Evolutionary conservation across 2,329 filamentous ascomycete genomes (phyloP).

Genomic region (Diaporthe sp.): DNA sequence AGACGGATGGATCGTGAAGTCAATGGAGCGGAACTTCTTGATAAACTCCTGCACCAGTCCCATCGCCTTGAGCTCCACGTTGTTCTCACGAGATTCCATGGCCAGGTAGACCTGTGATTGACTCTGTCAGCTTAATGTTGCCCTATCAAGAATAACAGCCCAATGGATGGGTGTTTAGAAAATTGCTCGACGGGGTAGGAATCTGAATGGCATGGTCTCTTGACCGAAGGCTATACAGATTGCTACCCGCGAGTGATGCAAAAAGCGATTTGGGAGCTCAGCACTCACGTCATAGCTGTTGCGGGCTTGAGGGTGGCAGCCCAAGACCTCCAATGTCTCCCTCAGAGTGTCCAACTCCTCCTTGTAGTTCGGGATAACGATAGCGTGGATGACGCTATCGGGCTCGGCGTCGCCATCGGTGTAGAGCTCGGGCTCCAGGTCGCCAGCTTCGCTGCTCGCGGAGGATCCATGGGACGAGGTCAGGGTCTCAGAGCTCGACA

Average conservation of each 20-base stretch:
- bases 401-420: conserved; percentile 57
- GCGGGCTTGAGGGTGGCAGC: conserved; percentile 73
- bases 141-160: conserved; percentile 39
- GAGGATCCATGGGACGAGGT: conserved; percentile 60
- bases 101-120: conserved; percentile 73
- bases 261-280: neutral
- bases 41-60: conserved; percentile 72
- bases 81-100: conserved; percentile 78
- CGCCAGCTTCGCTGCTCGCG: conserved; percentile 64
- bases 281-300: conserved; percentile 76
- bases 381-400: conserved; percentile 71
- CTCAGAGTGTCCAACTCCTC: conserved; percentile 77
- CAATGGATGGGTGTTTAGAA: neutral
- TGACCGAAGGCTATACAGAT: neutral
- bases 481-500: conserved; percentile 69
- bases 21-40: conserved; percentile 75
- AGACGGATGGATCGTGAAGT: conserved; percentile 75
- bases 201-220: neutral
- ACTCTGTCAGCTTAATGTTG: conserved; percentile 36
- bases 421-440: conserved; percentile 61
- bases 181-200: conserved; percentile 10
- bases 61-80: conserved; percentile 72
- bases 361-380: conserved; percentile 81
- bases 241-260: neutral
- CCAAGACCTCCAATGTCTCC: conserved; percentile 77